Conservation (phyloP, 495 filamentous ascomycete genomes). For the Xylaria sp. region DNA sequence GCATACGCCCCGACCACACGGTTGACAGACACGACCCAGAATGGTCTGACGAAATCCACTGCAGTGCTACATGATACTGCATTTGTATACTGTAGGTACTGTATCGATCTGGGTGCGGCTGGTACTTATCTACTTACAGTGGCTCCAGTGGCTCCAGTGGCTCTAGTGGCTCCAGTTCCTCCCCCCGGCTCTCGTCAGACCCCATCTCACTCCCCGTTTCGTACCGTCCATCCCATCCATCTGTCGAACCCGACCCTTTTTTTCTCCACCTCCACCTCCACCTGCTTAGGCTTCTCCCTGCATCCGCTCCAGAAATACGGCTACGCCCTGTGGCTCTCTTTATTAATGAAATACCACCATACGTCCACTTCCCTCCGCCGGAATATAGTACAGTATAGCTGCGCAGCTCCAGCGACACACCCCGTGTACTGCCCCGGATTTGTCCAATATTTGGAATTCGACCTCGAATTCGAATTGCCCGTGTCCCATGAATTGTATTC, state of each 20-base stretch:
- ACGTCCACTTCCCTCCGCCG: not conserved
- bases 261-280: slow-evolving; percentile 20
- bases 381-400: not conserved
- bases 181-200: slow-evolving; percentile 7
- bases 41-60: slow-evolving; percentile 16
- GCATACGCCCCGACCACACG: not conserved
- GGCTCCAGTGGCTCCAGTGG: too few relatives aligned
- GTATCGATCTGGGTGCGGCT: slow-evolving; percentile 14
- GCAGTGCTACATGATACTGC: slow-evolving; percentile 8
- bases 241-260: slow-evolving; percentile 10
- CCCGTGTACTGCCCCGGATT: slow-evolving; percentile 2
- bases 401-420: not conserved
- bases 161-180: too few relatives aligned
- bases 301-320: slow-evolving; percentile 21
- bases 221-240: slow-evolving; percentile 8
- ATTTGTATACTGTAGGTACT: too few relatives aligned
- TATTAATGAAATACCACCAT: slow-evolving; percentile 20
- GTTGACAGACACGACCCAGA: slow-evolving; percentile 16
- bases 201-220: slow-evolving; percentile 14
- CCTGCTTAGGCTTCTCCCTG: slow-evolving; percentile 21
- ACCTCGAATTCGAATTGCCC: slow-evolving; percentile 1
- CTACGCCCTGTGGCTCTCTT: slow-evolving; percentile 19
- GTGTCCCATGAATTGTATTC: slow-evolving; percentile 7
- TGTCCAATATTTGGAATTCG: slow-evolving; percentile 4
- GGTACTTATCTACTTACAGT: too few relatives aligned